Percentiles rank a stretch among this genome's conserved stretches.
phyloP scores from a whole-genome alignment of 1,284 basidiomycete species.

The Wallemia mellicola region DNA sequence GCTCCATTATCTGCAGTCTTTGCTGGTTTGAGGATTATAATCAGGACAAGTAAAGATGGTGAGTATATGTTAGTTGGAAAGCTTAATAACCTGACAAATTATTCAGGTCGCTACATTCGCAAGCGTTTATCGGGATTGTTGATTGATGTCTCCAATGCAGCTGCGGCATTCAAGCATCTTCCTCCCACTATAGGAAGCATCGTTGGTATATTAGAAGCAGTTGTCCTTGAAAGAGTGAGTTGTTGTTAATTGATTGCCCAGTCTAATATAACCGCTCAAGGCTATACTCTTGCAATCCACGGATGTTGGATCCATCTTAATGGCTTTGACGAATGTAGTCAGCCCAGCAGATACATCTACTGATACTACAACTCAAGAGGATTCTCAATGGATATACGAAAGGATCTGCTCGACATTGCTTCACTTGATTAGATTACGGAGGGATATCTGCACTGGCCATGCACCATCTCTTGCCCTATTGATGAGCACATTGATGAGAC shows the following conservation, averaged over 20 bases:
- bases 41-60: neutral
- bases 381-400: neutral
- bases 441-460: neutral
- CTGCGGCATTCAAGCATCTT: neutral
- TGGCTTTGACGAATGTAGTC: neutral
- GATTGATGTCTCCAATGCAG: neutral
- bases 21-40: neutral
- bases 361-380: neutral
- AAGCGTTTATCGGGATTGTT: neutral
- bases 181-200: neutral
- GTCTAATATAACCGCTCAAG: neutral
- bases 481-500: neutral
- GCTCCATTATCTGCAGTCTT: neutral
- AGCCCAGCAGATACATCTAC: neutral
- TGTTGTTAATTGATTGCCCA: neutral
- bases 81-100: neutral
- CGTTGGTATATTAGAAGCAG: neutral
- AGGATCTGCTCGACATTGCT: neutral
- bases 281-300: neutral
- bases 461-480: neutral
- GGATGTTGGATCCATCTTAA: neutral
- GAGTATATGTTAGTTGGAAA: neutral
- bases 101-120: neutral
- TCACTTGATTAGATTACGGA: neutral
- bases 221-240: neutral